Percentiles rank a stretch among this genome's conserved stretches.
phyloP scores from a whole-genome alignment of 768 basidiomycete species.

The Suillus weaverae region DNA sequence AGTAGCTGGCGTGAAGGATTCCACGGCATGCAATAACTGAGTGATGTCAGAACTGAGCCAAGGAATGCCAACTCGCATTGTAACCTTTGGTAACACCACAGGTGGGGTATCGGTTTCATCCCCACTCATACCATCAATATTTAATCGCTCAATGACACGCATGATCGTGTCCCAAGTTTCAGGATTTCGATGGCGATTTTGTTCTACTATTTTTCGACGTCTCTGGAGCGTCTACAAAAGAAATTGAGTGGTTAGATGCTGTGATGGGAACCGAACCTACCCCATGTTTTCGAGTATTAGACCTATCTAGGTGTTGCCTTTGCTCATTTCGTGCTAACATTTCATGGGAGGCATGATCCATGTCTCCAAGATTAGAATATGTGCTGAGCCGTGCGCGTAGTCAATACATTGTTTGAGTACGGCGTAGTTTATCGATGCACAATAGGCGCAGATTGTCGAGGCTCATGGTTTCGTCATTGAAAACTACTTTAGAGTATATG shows the following conservation, averaged over 20 bases:
- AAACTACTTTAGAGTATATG: background rate
- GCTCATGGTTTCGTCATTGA: background rate
- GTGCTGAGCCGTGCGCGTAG: background rate
- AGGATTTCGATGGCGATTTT: constrained; percentile 7
- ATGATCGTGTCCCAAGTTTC: background rate
- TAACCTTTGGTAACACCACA: background rate
- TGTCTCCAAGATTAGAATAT: background rate
- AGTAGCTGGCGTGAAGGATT: background rate
- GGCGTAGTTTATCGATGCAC: constrained; percentile 2
- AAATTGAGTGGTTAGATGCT: too few species aligned
- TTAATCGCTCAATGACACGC: background rate
- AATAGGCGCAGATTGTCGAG: background rate
- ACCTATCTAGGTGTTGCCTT: background rate
- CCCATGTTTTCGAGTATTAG: background rate
- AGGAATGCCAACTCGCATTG: background rate
- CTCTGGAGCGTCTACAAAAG: constrained; percentile 3
- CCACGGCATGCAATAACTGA: background rate
- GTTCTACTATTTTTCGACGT: background rate
- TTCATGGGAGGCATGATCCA: background rate
- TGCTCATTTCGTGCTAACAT: background rate
- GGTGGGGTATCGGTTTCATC: constrained; percentile 8
- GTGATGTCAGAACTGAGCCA: background rate
- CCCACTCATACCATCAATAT: constrained; percentile 11
- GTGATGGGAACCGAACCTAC: background rate
- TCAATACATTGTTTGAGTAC: background rate